phyloP scores from a whole-genome alignment of 805 yeast species.

The Blastobotrys mokoenaii region DNA sequence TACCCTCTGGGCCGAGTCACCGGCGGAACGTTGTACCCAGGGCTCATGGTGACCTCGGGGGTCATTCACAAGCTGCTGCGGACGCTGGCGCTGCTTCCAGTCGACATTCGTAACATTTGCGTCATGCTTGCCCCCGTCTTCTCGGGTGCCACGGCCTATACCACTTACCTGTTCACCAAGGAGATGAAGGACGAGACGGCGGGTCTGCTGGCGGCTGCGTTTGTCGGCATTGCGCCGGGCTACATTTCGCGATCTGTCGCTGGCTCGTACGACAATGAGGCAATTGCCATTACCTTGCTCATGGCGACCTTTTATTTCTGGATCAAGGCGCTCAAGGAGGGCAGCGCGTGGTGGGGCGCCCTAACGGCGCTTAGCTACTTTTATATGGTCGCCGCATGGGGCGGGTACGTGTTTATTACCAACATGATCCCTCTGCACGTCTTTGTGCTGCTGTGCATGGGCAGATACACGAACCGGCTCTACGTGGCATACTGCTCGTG shows the following conservation, averaged over 20 bases:
- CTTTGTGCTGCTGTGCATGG: constrained; percentile 85
- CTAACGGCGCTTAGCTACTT: constrained; percentile 83
- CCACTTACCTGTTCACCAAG: constrained; percentile 76
- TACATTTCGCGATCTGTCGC: constrained; percentile 98
- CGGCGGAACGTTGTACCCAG: constrained; percentile 97
- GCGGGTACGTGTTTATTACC: constrained; percentile 98
- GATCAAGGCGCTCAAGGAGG: constrained; percentile 89
- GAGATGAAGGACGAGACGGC: constrained; percentile 89
- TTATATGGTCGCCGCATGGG: constrained; percentile 99
- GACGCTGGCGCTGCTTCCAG: constrained; percentile 56
- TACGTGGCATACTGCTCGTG: constrained; percentile 93
- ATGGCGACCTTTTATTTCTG: constrained; percentile 94
- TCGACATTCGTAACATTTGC: constrained; percentile 92
- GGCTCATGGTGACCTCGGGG: constrained; percentile 96
- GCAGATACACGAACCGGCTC: constrained; percentile 74
- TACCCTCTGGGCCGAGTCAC: constrained; percentile 98
- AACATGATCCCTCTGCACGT: constrained; percentile 94
- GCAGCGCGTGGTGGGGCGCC: constrained; percentile 78
- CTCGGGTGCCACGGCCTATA: constrained; percentile 84
- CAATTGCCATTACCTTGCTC: constrained; percentile 90
- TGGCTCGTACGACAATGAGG: constrained; percentile 98
- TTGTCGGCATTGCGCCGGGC: constrained; percentile 97
- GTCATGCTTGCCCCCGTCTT: constrained; percentile 96
- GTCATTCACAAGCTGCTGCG: constrained; percentile 69
- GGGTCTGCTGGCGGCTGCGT: constrained; percentile 84